Evolutionary conservation across 257 asterid genomes (phyloP), one percentile per base, ranked within the genome.

Genomic region (Solanum acaule): DNA sequence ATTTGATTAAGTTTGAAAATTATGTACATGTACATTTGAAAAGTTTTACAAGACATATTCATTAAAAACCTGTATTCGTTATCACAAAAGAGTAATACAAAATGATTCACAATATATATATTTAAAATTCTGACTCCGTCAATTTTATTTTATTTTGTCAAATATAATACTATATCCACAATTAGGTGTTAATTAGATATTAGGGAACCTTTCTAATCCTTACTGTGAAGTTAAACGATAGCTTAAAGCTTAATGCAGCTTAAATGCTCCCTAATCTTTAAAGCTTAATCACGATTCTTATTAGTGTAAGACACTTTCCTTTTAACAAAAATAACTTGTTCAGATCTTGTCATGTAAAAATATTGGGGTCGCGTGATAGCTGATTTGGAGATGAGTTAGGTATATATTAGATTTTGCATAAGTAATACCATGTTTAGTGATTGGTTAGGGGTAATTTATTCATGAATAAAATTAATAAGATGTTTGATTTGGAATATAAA

Each of bases 331-430:
- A 4, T 34, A 18, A 8, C 81, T 73, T 73, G 2, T 72, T 72
- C n/a, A 71, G 2, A 16, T 71, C 6, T 31, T 7, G 12, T 70
- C 15, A 18, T 2, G 5, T 33, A 3, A 72, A 34, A 72, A 34
- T 20, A 73, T 20, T 70, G 0, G 0, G 1, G 5, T 29, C 11
- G 22, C 8, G 4, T 68, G 23, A 2, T 68, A 27, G 23, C 3
- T 25, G 10, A 0, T 13, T 68, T 14, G 0, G 3, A 68, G 0
- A 4, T 29, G 11, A 27, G 18, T 67, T 25, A 5, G 0, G 3
- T 3, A 67, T 67, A 25, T 11, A 67, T 11, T 25, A 67, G 0
- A 67, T 11, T 63, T 11, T n/a, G 16, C 33, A 67, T 12, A 12
- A 12, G 10, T 25, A 63, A 10, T 25, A 25, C 2, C 14, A 5